Base-by-base conservation (phyloP, 2,329 filamentous ascomycete genomes). In the Purpureocillium lavendulum region DNA sequence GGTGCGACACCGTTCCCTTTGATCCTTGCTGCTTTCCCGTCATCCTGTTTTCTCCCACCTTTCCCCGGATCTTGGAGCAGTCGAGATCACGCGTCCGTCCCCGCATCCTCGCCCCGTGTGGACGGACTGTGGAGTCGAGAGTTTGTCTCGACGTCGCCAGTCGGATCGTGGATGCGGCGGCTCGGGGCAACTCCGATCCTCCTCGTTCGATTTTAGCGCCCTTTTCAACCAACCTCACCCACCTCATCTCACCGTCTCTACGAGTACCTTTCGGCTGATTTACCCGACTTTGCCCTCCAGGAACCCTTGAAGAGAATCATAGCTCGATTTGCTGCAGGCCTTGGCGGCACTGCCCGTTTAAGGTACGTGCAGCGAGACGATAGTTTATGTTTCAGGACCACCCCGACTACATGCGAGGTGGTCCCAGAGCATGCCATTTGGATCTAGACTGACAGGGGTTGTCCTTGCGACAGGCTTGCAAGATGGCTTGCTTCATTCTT, bases 401-500 rank as follows among this genome's bases (percentile, higher is more conserved):
- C n/a, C n/a, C n/a, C n/a, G n/a, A n/a, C n/a, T n/a, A n/a, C n/a
- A n/a, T n/a, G n/a, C n/a, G n/a, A n/a, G n/a, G n/a, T n/a, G n/a
- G n/a, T n/a, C n/a, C n/a, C n/a, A n/a, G n/a, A n/a, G n/a, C n/a
- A n/a, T n/a, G n/a, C n/a, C n/a, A n/a, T n/a, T n/a, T n/a, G n/a
- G n/a, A 26, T 10, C 10, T 26, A 10, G 36, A 17, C 35, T 39
- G 17, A 44, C 42, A 15, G 28, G 11, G 24, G 14, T 17, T n/a
- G n/a, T n/a, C n/a, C n/a, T n/a, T 18, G 35, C 29, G 12, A 18
- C 37, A 80, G 77, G 44, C 56, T 80, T 32, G 62, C 74, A 39
- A 67, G 70, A 63, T 79, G 69, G 66, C 49, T 78, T n/a, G 70
- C 76, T 21, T 65, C 72, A 1, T 80, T 81, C 52, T 59, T 76